A percentile compares a stretch with the other conserved stretches of the same genome.
phyloP scores from a whole-genome alignment of 2,329 filamentous ascomycete species.

The Colletotrichum magnum region DNA sequence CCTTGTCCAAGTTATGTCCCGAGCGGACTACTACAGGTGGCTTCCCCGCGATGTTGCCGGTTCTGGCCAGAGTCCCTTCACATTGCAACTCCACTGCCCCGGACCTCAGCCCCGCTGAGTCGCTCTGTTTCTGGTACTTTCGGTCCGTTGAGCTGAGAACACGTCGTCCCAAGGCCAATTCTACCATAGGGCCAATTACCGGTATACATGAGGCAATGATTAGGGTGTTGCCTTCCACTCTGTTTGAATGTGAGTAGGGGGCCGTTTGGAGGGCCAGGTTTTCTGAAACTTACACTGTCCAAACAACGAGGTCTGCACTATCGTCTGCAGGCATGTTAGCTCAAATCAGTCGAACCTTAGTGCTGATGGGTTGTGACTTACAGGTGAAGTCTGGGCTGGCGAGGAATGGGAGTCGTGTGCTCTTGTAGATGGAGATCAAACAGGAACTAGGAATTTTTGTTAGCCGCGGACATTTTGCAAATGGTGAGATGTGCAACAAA shows the following conservation, averaged over 20 bases:
- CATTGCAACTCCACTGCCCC: not conserved
- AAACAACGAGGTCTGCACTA: constrained; percentile 23
- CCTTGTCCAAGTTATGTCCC: not conserved
- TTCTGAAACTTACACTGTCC: constrained; percentile 13
- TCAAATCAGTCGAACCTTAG: not conserved
- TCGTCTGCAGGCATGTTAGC: not conserved
- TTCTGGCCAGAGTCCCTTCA: not conserved
- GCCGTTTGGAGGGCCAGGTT: no score
- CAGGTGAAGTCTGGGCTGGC: constrained; percentile 24
- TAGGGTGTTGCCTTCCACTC: constrained; percentile 23
- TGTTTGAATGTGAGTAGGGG: not conserved
- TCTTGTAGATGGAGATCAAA: constrained; percentile 23
- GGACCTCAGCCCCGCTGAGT: constrained; percentile 1
- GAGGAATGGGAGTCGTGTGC: constrained; percentile 15
- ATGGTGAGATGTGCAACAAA: no score
- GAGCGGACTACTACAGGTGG: not conserved
- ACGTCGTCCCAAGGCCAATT: constrained; percentile 5
- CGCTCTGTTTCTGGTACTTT: constrained; percentile 16
- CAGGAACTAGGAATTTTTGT: not conserved
- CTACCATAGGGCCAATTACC: not conserved
- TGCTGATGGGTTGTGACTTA: not conserved
- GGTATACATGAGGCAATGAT: constrained; percentile 24
- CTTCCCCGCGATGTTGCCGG: not conserved
- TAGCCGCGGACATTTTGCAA: no score
- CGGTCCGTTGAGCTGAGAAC: constrained; percentile 15